Conservation (phyloP, 2,329 filamentous ascomycete genomes). For the Graphilbum sp. region DNA sequence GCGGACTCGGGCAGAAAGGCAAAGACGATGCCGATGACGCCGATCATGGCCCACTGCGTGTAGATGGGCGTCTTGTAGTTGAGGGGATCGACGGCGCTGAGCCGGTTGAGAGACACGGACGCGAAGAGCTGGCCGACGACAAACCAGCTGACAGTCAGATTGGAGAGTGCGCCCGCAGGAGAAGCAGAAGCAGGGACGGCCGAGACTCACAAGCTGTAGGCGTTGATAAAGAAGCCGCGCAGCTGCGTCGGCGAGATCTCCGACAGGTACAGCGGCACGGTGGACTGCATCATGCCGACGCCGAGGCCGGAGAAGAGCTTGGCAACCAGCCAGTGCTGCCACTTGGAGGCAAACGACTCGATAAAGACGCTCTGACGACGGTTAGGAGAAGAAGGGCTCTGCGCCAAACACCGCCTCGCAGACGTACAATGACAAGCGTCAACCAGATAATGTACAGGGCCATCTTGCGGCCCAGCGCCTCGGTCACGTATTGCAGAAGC, state of each 20-base stretch:
- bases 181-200: neutral
- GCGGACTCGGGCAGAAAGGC: conserved; percentile 20
- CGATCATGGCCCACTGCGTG: conserved; percentile 27
- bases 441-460: conserved; percentile 20
- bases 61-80: conserved; percentile 22
- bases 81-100: conserved; percentile 16
- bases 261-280: conserved; percentile 22
- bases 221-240: conserved; percentile 21
- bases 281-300: conserved; percentile 23
- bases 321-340: conserved; percentile 22
- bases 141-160: conserved; percentile 17
- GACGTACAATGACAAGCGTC: too few relatives aligned
- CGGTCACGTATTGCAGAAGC: conserved; percentile 19
- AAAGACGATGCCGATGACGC: conserved; percentile 19
- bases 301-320: conserved; percentile 17
- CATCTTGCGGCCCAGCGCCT: conserved; percentile 18
- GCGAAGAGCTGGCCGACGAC: conserved; percentile 24
- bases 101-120: conserved; percentile 22
- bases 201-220: conserved; percentile 19
- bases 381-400: too few relatives aligned
- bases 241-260: conserved; percentile 23
- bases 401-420: too few relatives aligned
- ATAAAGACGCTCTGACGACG: conserved; percentile 19
- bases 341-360: conserved; percentile 19
- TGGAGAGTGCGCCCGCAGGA: neutral